phyloP scores from a whole-genome alignment of 202 grass and related monocot genomes.

The Panicum hallii region DNA sequence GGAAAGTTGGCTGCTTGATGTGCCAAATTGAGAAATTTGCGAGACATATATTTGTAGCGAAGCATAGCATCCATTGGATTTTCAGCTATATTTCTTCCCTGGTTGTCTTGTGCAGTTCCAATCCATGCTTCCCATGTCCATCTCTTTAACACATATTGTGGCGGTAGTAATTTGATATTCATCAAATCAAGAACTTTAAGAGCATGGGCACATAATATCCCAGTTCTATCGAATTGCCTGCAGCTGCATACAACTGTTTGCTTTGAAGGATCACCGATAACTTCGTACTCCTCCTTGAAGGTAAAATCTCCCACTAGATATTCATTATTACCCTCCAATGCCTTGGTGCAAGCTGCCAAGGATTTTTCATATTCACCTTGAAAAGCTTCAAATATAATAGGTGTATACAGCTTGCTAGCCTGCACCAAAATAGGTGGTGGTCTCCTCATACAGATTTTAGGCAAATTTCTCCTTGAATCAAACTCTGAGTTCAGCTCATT shows the following conservation, averaged over 20 bases:
- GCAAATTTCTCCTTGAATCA: constrained; percentile 26
- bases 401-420: constrained; percentile 31
- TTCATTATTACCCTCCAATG: constrained; percentile 40
- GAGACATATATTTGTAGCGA: constrained; percentile 6
- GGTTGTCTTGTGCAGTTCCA: constrained; percentile 35
- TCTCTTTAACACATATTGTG: constrained; percentile 45
- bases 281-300: constrained; percentile 34
- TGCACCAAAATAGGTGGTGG: constrained; percentile 37
- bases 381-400: constrained; percentile 31
- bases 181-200: constrained; percentile 58
- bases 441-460: constrained; percentile 43
- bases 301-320: constrained; percentile 55
- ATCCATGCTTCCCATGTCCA: constrained; percentile 31
- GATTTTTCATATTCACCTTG: constrained; percentile 56
- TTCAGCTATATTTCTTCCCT: not conserved
- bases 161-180: constrained; percentile 51
- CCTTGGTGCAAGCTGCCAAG: constrained; percentile 47
- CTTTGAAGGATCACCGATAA: constrained; percentile 25
- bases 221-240: constrained; percentile 41
- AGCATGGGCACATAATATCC: constrained; percentile 50
- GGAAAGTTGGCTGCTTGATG: constrained; percentile 10
- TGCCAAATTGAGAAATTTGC: constrained; percentile 32
- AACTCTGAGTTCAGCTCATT: constrained; percentile 19
- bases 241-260: constrained; percentile 49
- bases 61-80: constrained; percentile 18